Base-by-base conservation (phyloP, 495 filamentous ascomycete genomes). In the Evansstolkia leycettana region DNA sequence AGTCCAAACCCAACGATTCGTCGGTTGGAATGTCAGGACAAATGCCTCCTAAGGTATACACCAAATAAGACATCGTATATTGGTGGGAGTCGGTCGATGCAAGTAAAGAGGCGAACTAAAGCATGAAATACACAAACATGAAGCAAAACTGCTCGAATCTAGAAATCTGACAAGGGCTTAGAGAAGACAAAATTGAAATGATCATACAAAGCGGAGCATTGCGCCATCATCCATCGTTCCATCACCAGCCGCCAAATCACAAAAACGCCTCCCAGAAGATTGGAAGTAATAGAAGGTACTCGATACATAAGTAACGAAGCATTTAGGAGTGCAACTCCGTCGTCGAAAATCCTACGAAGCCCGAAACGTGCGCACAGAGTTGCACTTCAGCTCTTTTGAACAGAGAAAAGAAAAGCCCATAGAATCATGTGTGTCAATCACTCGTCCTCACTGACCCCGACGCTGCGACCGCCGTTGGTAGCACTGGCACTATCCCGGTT, bases 401-500 rank as follows among this genome's bases (percentile, higher is more conserved):
- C 7, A 34, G 20, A 34, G 40, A 35, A 33, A 39, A 14, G 29
- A 39, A 37, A 23, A 38, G 27, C 31, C 11, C 12, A 28, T 19
- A 33, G 17, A 27, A 9, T 3, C 7, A 31, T 11, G 25, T 5
- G 13, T 17, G 5, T n/a, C 20, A 13, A 29, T 64, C 42, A 64
- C 31, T 64, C 56, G 10, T 61, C 56, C 17, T 66, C 53, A 28
- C 46, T 55, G 20, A 43, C 47, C 7, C 52, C 54, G 13, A 19
- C 31, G 17, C 17, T 19, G 9, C 7, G 14, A 19, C 37, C 43
- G 19, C 56, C 58, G 20, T 54, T 57, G n/a, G 34, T 20, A 23
- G 31, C 39, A 12, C 43, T 53, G 12, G 43, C 49, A 29, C 50
- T 55, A 26, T 55, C 51, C 28, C 53, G 57, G 35, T 71, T 75